Evolutionary conservation across 192 early-diverging fungal species (phyloP), one percentile per base, ranked within the genome.

Genomic region (Phycomyces blakesleeanus): DNA sequence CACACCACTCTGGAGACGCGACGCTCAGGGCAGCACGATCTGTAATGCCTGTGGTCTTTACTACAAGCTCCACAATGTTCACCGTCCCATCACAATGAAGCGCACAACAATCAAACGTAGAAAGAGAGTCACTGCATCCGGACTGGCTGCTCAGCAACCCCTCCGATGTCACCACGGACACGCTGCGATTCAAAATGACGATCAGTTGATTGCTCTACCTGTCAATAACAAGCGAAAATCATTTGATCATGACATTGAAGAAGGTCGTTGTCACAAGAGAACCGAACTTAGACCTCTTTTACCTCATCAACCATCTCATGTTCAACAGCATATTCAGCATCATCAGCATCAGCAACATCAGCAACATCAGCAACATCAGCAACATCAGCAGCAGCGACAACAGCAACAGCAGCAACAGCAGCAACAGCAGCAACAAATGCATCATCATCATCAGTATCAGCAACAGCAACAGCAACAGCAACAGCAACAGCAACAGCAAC

Each of bases 31-130:
- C 54, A 82, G 89, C 24, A 69, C 83, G 44, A 85, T 92, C 49
- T 96, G 93, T 77, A 96, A 96, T 72, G 93, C 93, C 16, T 96
- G 94, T 72, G 95, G 95, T 1, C 76, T 96, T 38, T 95, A 96
- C 73, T 93, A 80, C 71, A 90, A 88, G 62, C 83, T 93, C 38
- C 90, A 96, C 73, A 81, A 79, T 73, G 72, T 80, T 26, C 76
- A 86, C 29, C 81, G 93, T 25, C 93, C 93, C 29, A 77, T 88
- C 47, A 84, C 80, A 7, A 80, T 91, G 79, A 86, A 88, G 65
- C 76, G 84, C 16, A 70, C 80, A 5, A 82, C 86, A 10, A 89
- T 91, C 61, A 85, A 86, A 71, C 78, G 90, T 10, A 71, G 88
- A 11, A 80, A 80, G 22, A 71, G 85, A 37, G 71, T 73, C 2